A percentile compares a stretch with the other conserved stretches of the same genome.
Conservation (phyloP, 129 eudicot genomes). For the Tagetes erecta region DNA sequence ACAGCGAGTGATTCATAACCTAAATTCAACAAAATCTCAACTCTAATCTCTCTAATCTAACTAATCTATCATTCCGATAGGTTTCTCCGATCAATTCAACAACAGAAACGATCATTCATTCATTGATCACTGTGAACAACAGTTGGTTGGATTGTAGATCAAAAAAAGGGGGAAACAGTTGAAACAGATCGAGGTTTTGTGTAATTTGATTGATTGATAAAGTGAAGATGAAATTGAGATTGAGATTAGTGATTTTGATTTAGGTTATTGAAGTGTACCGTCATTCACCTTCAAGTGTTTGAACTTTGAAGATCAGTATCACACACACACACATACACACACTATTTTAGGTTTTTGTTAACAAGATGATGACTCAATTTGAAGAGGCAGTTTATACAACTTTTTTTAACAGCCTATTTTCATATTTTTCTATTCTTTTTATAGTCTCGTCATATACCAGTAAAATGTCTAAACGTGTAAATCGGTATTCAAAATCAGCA, state of each 20-base stretch:
- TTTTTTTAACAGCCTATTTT: too few species aligned
- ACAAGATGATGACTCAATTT: too few species aligned
- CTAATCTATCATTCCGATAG: background rate
- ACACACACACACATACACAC: too few species aligned
- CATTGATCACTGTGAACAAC: conserved; percentile 12
- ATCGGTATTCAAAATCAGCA: too few species aligned
- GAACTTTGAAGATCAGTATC: too few species aligned
- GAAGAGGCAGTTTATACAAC: too few species aligned
- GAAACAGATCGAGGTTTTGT: background rate
- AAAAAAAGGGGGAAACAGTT: conserved; percentile 1
- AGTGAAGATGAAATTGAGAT: background rate
- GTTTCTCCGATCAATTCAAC: conserved; percentile 15
- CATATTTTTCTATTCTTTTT: too few species aligned
- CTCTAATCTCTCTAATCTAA: background rate
- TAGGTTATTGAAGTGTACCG: conserved; percentile 36
- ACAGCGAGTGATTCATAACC: conserved; percentile 20
- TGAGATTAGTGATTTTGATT: background rate
- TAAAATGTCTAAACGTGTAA: too few species aligned
- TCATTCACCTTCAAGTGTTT: conserved; percentile 6
- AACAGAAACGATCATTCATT: conserved; percentile 19
- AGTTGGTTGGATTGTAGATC: conserved; percentile 16
- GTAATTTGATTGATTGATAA: conserved; percentile 22
- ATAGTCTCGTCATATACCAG: too few species aligned
- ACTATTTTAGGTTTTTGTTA: too few species aligned
- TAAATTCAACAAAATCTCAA: conserved; percentile 2